Conservation (phyloP, 2,329 filamentous ascomycete genomes). For the Ceratocystis destructans region DNA sequence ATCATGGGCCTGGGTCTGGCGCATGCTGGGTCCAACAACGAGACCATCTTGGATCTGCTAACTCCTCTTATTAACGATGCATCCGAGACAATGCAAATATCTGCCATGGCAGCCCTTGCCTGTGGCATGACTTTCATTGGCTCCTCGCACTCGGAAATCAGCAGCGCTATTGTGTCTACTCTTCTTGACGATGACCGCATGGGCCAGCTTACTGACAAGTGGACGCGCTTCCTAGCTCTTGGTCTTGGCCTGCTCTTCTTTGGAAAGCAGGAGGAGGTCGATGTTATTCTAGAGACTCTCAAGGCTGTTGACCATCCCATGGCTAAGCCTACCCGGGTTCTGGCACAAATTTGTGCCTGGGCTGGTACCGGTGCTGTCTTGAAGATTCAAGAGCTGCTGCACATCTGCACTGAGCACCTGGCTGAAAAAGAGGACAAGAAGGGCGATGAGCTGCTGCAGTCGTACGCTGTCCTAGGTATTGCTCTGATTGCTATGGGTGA, state of each 20-base stretch:
- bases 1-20: conserved; percentile 95
- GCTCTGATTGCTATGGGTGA: conserved; percentile 96
- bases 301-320: conserved; percentile 96
- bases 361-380: conserved; percentile 92
- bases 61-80: conserved; percentile 79
- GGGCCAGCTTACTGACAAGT: conserved; percentile 89
- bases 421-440: conserved; percentile 92
- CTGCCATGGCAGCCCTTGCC: conserved; percentile 86
- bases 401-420: conserved; percentile 95
- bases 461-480: conserved; percentile 88
- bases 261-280: conserved; percentile 94
- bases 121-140: conserved; percentile 87
- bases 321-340: conserved; percentile 85
- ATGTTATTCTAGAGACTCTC: conserved; percentile 89
- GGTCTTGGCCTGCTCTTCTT: conserved; percentile 91
- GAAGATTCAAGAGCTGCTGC: conserved; percentile 91
- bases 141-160: conserved; percentile 80
- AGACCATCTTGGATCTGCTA: conserved; percentile 71
- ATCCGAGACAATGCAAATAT: conserved; percentile 80
- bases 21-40: conserved; percentile 88
- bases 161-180: conserved; percentile 80
- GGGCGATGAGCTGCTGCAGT: conserved; percentile 86
- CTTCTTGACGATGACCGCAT: conserved; percentile 87
- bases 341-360: conserved; percentile 96
- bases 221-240: conserved; percentile 91